phyloP scores from a whole-genome alignment of 768 basidiomycete species.

The Asterophora parasitica region DNA sequence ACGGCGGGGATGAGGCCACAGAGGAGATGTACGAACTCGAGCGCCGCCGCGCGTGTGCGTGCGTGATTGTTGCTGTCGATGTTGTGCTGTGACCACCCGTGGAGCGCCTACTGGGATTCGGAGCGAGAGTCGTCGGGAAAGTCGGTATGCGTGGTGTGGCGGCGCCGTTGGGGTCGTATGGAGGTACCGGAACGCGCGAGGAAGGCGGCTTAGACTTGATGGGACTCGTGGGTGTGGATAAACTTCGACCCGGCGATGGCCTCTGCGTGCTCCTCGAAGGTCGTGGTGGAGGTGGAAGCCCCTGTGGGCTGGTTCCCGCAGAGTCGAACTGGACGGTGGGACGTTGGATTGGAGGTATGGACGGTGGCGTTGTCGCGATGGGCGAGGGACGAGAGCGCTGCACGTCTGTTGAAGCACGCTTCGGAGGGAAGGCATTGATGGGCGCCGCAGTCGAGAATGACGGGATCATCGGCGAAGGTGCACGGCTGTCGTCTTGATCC shows the following conservation, averaged over 20 bases:
- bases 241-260: conserved; percentile 4
- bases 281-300: conserved; percentile 23
- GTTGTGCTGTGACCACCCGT: conserved; percentile 20
- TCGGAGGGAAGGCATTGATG: conserved; percentile 39
- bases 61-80: conserved; percentile 18
- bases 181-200: background rate
- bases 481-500: conserved; percentile 1
- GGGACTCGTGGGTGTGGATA: conserved; percentile 6
- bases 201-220: background rate
- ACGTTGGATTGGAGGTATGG: conserved; percentile 3
- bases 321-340: background rate
- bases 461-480: conserved; percentile 41
- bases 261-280: conserved; percentile 22
- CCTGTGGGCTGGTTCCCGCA: background rate
- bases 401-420: conserved; percentile 6
- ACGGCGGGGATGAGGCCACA: background rate
- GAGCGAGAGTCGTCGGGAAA: background rate
- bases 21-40: conserved; percentile 18
- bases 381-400: conserved; percentile 15
- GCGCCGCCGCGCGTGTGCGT: conserved; percentile 7
- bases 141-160: background rate
- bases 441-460: conserved; percentile 42
- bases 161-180: no score
- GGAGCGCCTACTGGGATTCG: conserved; percentile 17
- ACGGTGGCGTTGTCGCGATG: conserved; percentile 3